Conservation (phyloP, 2,329 filamentous ascomycete species). For the Gnomoniopsis smithogilvyi region DNA sequence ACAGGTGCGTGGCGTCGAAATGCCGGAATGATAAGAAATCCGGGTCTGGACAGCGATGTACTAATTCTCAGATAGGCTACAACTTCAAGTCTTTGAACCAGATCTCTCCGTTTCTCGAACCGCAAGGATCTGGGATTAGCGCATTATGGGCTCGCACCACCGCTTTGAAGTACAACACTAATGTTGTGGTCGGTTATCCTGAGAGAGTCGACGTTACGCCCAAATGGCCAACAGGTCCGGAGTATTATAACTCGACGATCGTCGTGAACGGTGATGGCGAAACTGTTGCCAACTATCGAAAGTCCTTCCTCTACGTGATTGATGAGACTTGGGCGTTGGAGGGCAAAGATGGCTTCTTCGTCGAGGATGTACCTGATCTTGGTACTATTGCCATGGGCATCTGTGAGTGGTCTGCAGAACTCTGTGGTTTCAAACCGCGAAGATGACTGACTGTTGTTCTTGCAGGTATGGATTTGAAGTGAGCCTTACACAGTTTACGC, state of each 20-base stretch:
- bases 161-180: conserved; percentile 64
- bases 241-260: conserved; percentile 54
- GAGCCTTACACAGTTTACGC: neutral
- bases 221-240: conserved; percentile 47
- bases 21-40: neutral
- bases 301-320: conserved; percentile 54
- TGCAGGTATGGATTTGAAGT: conserved; percentile 56
- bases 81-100: conserved; percentile 69
- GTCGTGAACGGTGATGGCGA: conserved; percentile 57
- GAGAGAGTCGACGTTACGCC: conserved; percentile 56
- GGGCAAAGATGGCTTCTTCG: conserved; percentile 23
- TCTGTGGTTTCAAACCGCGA: conserved; percentile 1
- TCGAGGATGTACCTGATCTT: conserved; percentile 37
- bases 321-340: conserved; percentile 62
- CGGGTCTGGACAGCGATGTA: neutral
- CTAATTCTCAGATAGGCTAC: conserved; percentile 52
- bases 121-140: conserved; percentile 60
- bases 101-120: conserved; percentile 68
- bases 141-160: conserved; percentile 69
- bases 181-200: conserved; percentile 71
- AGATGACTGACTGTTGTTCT: conserved; percentile 1
- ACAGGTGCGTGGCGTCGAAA: conserved; percentile 46
- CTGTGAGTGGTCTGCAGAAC: conserved; percentile 36
- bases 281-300: conserved; percentile 58
- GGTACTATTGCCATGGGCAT: conserved; percentile 57